Evolutionary conservation across 768 basidiomycete genomes (phyloP), one percentile per base, ranked within the genome.

Genomic region (Kwoniella europaea): DNA sequence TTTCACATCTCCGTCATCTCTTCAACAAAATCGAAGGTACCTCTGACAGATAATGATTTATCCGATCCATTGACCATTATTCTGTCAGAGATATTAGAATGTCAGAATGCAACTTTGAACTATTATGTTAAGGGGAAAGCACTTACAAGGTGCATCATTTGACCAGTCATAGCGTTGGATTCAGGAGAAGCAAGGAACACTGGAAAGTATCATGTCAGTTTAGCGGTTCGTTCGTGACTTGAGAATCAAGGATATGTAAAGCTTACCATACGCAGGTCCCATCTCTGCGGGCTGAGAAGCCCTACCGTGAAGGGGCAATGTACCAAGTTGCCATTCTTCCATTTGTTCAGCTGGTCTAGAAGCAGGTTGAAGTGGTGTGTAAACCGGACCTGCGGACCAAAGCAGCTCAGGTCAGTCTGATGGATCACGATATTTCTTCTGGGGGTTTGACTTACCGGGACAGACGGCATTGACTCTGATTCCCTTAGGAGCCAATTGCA

Each of bases 321-420:
- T 53, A 55, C 87, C 87, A 64, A 88, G 84, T 16, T 86, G 86
- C 71, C 86, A 87, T 18, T 85, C 84, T 69, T 89, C 87, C 88
- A 88, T 89, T 74, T 88, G 84, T 43, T 89, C 88, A 6, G 85
- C 85, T 0, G 85, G 80, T 61, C 89, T 85, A 3, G 87, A 88
- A 0, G 87, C 86, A 4, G 89, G 86, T 74, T 89, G 89, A 4
- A 90, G 85, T 0, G 89, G 86, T 0, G 89, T 89, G 74, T 87
- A 85, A 57, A 89, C 86, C 10, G 88, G 88, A 1, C 89, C 88
- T 27, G 87, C 86, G 53, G 53, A n/a, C 16, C 20, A 43, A 27
- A 63, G 12, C 1, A 35, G 9, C 18, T 44, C 20, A 44, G 42
- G 13, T 29, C 6, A 43, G 41, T 27, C 27, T 27, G 27, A 27